These are phyloP conservation scores for Ceratocystis diversiconidia DNA, from an alignment of 2,329 filamentous ascomycete genomes.

Conservation along the genomic window DNA sequence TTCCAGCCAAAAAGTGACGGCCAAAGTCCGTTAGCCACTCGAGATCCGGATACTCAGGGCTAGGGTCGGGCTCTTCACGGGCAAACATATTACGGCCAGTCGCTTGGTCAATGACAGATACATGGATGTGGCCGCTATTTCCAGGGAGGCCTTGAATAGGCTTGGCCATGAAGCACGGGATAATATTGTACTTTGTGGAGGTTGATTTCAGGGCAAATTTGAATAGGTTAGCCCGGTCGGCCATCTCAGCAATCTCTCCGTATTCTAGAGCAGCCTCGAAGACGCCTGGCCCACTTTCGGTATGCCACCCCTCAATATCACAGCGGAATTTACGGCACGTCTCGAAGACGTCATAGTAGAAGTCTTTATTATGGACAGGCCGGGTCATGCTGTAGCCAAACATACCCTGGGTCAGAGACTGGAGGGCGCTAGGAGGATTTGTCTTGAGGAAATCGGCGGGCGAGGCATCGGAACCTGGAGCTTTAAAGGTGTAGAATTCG, in stretches of 20 bases:
- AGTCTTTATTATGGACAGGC: constrained; percentile 79
- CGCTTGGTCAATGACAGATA: constrained; percentile 69
- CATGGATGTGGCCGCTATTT: constrained; percentile 91
- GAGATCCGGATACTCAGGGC: constrained; percentile 61
- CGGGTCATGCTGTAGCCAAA: constrained; percentile 85
- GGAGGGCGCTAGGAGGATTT: constrained; percentile 59
- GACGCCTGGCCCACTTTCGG: constrained; percentile 82
- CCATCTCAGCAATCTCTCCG: constrained; percentile 75
- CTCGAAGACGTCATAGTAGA: constrained; percentile 79
- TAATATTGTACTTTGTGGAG: constrained; percentile 76
- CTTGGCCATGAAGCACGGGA: constrained; percentile 98
- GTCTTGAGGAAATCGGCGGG: constrained; percentile 60
- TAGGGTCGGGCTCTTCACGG: constrained; percentile 55
- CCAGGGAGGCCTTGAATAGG: constrained; percentile 80
- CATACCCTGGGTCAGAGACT: constrained; percentile 80
- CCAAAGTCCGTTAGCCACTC: constrained; percentile 73
- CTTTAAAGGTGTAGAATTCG: constrained; percentile 85
- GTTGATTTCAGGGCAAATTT: constrained; percentile 83
- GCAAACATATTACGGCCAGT: constrained; percentile 71
- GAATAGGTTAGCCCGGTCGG: constrained; percentile 81
- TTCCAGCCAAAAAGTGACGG: constrained; percentile 79
- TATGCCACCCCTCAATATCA: constrained; percentile 88
- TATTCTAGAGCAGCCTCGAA: constrained; percentile 93
- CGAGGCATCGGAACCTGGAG: constrained; percentile 47
- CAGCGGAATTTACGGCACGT: constrained; percentile 64